Evolutionary conservation across 805 yeast genomes (phyloP), one percentile per base, ranked within the genome.

Genomic region (Cyberlindnera americana): DNA sequence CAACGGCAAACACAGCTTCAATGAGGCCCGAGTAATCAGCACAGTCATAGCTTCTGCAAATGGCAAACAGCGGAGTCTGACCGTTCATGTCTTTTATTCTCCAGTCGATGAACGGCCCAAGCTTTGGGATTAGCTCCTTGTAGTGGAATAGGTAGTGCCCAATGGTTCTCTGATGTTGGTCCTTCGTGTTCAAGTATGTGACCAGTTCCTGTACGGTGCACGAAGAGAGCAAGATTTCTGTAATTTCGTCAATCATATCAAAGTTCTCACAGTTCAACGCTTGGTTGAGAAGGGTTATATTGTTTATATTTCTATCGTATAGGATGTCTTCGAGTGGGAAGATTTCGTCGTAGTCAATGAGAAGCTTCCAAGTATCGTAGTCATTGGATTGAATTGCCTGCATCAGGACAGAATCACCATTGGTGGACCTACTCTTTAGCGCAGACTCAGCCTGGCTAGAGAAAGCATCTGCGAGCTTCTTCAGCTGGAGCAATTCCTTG

Each of bases 41-140:
- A 48, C 84, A 89, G 57, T 89, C 96, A 60, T 90, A 90, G 47
- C 89, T 78, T 39, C 96, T 64, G 47, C 87, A 78, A 3, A 86
- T 61, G 2, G 87, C 73, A 59, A 83, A 77, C 9, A 91, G 62
- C 0, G 97, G 95, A 0, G 97, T 86, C 50, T 84, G 86, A 0
- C 81, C 77, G 43, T 73, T 77, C 11, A 52, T 46, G 55, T 90
- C 97, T 37, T 72, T 72, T 12, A 61, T 56, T 6, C 66, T 69
- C 97, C 97, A 91, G 51, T 85, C 69, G 5, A 89, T 64, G 31
- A 66, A 71, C 2, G 56, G 56, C 0, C 95, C 95, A 10, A 88
- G 57, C 13, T 52, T 54, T 1, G 64, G 54, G 12, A 87, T 70
- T 1, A 84, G 59, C 3, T 67, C 62, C 16, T 72, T 63, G 33